Percentiles rank a stretch among this genome's conserved stretches.
phyloP scores from a whole-genome alignment of 129 eudicot species.

The Chrysanthemum lavandulifolium region DNA sequence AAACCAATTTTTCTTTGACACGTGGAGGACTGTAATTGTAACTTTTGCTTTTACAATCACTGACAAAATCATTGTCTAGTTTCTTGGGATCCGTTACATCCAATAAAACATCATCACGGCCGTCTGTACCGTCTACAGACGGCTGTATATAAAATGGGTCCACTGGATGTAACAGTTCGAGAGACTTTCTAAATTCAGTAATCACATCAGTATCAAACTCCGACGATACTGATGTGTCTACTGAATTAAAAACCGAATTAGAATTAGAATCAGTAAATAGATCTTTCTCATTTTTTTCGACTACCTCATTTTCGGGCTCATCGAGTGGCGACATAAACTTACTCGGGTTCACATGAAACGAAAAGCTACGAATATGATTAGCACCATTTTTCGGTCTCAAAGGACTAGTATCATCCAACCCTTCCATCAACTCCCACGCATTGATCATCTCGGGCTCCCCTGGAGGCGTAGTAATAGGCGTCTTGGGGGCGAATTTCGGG shows the following conservation, averaged over 20 bases:
- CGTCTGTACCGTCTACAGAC: conserved; percentile 27
- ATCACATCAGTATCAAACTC: conserved; percentile 76
- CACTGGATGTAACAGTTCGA: conserved; percentile 71
- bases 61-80: conserved; percentile 14
- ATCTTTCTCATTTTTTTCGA: not conserved
- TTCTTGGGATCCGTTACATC: conserved; percentile 24
- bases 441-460: conserved; percentile 92
- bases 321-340: conserved; percentile 20
- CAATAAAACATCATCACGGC: conserved; percentile 14
- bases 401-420: conserved; percentile 84
- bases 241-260: conserved; percentile 35
- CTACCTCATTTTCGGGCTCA: conserved; percentile 21
- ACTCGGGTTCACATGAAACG: conserved; percentile 50
- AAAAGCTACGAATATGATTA: conserved; percentile 60
- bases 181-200: conserved; percentile 52
- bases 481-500: conserved; percentile 61
- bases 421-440: conserved; percentile 94
- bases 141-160: conserved; percentile 56
- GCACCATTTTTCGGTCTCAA: conserved; percentile 31
- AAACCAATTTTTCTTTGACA: conserved; percentile 51
- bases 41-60: conserved; percentile 12
- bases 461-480: conserved; percentile 79
- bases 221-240: conserved; percentile 32
- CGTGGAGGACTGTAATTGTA: conserved; percentile 21
- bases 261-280: conserved; percentile 13